Percentiles rank a stretch among this genome's conserved stretches.
phyloP scores from a whole-genome alignment of 768 basidiomycete species.

The Leccinum truebloodii region DNA sequence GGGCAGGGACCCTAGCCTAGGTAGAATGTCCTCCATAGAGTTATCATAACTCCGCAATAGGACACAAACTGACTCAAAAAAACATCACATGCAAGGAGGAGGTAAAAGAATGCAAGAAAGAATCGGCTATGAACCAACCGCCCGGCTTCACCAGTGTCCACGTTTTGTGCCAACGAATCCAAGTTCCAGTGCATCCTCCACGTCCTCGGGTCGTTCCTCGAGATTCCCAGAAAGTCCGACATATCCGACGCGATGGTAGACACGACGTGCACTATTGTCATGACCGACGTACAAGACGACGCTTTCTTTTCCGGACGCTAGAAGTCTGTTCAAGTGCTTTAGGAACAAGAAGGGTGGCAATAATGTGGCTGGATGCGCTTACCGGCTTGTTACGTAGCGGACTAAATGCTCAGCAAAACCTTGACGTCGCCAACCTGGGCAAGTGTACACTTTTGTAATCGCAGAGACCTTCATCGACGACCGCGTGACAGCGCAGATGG shows the following conservation, averaged over 20 bases:
- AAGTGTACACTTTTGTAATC: conserved; percentile 61
- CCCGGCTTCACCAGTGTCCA: conserved; percentile 52
- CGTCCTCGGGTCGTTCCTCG: conserved; percentile 36
- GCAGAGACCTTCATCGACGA: conserved; percentile 48
- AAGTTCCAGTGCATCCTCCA: conserved; percentile 54
- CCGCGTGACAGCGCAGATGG: conserved; percentile 60
- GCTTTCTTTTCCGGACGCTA: conserved; percentile 44
- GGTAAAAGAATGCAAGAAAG: neutral
- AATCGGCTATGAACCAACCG: neutral
- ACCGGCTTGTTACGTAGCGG: conserved; percentile 45
- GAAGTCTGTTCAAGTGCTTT: conserved; percentile 31
- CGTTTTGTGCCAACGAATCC: conserved; percentile 48
- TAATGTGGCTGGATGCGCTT: conserved; percentile 16
- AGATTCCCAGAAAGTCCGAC: conserved; percentile 42
- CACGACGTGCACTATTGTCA: conserved; percentile 49
- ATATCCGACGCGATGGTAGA: conserved; percentile 58
- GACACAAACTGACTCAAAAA: too few species aligned
- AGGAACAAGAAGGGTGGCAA: neutral
- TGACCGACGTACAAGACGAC: conserved; percentile 58
- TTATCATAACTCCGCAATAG: too few species aligned
- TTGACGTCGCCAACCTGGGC: conserved; percentile 42
- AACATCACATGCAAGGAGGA: neutral
- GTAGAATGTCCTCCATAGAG: too few species aligned
- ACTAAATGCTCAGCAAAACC: conserved; percentile 57
- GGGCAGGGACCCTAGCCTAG: too few species aligned